Base-by-base conservation (phyloP, 805 yeast species). In the Ogataea pignaliae region DNA sequence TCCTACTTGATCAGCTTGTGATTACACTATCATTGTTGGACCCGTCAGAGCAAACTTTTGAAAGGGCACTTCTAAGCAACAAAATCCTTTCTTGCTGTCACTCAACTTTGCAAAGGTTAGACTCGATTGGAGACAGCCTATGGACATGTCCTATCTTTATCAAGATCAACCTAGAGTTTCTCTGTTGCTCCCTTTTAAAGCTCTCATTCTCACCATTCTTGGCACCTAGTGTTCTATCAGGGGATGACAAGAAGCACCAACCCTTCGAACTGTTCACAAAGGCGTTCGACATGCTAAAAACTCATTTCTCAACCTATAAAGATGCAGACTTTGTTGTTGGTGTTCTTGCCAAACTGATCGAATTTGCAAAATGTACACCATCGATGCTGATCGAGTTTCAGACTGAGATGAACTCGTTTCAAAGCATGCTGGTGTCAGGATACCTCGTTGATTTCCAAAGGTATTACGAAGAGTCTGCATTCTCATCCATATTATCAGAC, bases 111-210 rank as follows among this genome's bases (percentile, higher is more conserved):
- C 44, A 44, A 13, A 36, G 33, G 10, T 29, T 51, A 4, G 16
- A 41, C 2, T 30, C 36, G 15, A 17, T 49, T 9, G 33, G 33
- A 5, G 26, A 21, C 26, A 39, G 52, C 16, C 15, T 59, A 13
- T 41, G 40, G 2, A 36, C 43, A 30, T 45, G 50, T 2, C 64
- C 65, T 12, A 44, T 56, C 9, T 49, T 41, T 16, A 34, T 57
- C 17, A 53, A 60, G 39, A 46, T 55, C 9, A 42, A 47, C n/a
- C 36, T 58, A 11, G 63, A 60, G 41, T 54, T 59, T 39, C 40
- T 52, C 7, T 39, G 49, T 13, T 36, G 49, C 3, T 29, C 46
- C 4, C 33, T 45, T 16, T 30, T 50, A 8, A 52, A 53, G 40
- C 31, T 54, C 28, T 17, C 32, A 2, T 47, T 47, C 31, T 45